Base-by-base conservation (phyloP, 129 eudicot genomes). In the Lactuca sativa region DNA sequence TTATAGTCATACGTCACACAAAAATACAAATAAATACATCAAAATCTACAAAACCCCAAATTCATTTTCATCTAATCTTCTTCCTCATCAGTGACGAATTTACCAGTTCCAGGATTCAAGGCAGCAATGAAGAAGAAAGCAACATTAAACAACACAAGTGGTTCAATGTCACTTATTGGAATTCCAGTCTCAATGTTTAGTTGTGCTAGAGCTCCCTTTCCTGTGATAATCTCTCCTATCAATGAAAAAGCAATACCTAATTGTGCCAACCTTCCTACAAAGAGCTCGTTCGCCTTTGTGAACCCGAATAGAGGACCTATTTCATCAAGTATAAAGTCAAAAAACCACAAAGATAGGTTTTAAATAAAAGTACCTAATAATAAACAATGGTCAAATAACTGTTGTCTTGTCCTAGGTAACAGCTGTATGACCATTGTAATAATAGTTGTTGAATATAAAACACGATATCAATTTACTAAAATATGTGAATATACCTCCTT, bases 261-360 rank as follows among this genome's bases (percentile, higher is more conserved):
- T 60, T 95, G 99, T 6, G 99, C 99, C 79, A 95, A 78, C 76
- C 99, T 83, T 70, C 99, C 99, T 1, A 95, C 99, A 58, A 95
- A 95, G 2, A 95, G 85, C 88, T 95, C 99, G 25, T 95, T 95
- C 36, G 99, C 56, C 76, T 95, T 95, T 71, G 99, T 95, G 87
- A 95, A 95, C 74, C 99, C 99, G 40, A 95, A 95, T 32, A 95
- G 70, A 16, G 97, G 99, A 65, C 99, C 98, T 93, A 38, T 55
- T 47, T 10, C 15, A 47, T 43, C 52, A 1, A 47, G 52, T 11
- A 47, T 12, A 47, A 47, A 44, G 51, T 44, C 47, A 44, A 4
- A 47, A 47, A 10, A 11, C 12, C 49, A 43, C 4, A 8, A 8
- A 12, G 5, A 47, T 10, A n/a, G 12, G 15, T 43, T 43, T 11